phyloP scores from a whole-genome alignment of 106 monocot genomes.

The Phalaenopsis aphrodite region DNA sequence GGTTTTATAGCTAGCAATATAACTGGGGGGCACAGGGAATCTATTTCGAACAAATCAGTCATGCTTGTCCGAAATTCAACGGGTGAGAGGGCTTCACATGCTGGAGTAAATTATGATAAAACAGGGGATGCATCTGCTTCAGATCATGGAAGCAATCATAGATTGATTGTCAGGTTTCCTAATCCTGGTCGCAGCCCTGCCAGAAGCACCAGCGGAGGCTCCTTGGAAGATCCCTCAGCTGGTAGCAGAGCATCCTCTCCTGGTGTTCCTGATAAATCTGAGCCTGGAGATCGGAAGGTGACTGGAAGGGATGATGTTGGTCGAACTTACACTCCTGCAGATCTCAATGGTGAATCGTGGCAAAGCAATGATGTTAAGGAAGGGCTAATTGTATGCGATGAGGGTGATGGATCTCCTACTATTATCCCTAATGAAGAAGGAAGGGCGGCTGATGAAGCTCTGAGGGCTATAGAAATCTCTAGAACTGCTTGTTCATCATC shows the following conservation, averaged over 20 bases:
- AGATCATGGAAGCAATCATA: constrained; percentile 58
- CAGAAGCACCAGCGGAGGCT: constrained; percentile 31
- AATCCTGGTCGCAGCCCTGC: constrained; percentile 62
- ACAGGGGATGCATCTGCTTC: constrained; percentile 26
- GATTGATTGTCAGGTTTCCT: constrained; percentile 79
- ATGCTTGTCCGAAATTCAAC: constrained; percentile 20
- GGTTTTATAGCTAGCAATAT: constrained; percentile 28
- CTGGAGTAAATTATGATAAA: constrained; percentile 42
- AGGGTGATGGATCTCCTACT: constrained; percentile 27
- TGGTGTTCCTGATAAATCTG: constrained; percentile 32
- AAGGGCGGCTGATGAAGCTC: constrained; percentile 17
- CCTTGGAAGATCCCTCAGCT: constrained; percentile 38
- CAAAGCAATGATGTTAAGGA: constrained; percentile 36
- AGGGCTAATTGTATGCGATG: constrained; percentile 24
- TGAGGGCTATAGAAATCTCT: constrained; percentile 17
- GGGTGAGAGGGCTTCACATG: constrained; percentile 38
- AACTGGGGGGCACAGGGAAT: constrained; percentile 44
- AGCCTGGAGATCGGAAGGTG: constrained; percentile 20
- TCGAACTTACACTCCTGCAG: constrained; percentile 21
- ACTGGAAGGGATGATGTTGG: constrained; percentile 34
- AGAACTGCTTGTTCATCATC: constrained; percentile 19
- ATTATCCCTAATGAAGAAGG: constrained; percentile 23
- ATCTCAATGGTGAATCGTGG: constrained; percentile 36
- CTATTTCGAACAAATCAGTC: constrained; percentile 30
- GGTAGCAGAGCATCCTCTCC: constrained; percentile 63